Conservation (phyloP, 2,329 filamentous ascomycete genomes). For the Aspergillus alliaceus region DNA sequence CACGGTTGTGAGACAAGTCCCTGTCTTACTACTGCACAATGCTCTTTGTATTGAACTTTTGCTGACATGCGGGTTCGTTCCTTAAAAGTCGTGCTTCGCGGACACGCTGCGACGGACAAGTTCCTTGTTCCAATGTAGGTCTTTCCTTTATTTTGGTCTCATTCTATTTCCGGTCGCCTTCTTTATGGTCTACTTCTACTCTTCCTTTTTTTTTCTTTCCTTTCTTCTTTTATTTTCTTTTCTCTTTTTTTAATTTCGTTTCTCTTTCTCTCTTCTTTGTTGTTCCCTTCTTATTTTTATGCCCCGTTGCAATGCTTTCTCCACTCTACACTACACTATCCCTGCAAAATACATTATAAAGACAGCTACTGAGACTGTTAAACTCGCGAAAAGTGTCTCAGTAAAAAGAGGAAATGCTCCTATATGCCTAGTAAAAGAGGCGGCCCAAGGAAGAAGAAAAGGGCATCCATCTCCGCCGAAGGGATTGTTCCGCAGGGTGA, state of each 20-base stretch:
- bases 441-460: constrained; percentile 45
- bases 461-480: constrained; percentile 23
- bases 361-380: constrained; percentile 10
- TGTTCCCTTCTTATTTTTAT: not conserved
- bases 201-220: not conserved
- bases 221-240: not conserved
- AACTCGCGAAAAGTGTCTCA: constrained; percentile 34
- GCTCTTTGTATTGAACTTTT: not conserved
- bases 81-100: constrained; percentile 40
- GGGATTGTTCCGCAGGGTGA: constrained; percentile 20
- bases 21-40: constrained; percentile 9
- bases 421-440: constrained; percentile 47
- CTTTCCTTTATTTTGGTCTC: not conserved
- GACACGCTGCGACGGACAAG: constrained; percentile 46
- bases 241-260: not conserved
- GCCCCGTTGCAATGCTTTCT: not conserved
- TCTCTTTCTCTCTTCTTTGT: not conserved
- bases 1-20: not conserved
- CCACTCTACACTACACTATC: not conserved
- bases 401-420: constrained; percentile 41
- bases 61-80: constrained; percentile 7
- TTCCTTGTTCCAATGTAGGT: constrained; percentile 45
- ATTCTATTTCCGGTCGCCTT: not conserved
- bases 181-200: not conserved
- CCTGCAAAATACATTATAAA: not conserved